Conservation (phyloP, 371 early-diverging fungal genomes). For the Rhizopus stolonifer region DNA sequence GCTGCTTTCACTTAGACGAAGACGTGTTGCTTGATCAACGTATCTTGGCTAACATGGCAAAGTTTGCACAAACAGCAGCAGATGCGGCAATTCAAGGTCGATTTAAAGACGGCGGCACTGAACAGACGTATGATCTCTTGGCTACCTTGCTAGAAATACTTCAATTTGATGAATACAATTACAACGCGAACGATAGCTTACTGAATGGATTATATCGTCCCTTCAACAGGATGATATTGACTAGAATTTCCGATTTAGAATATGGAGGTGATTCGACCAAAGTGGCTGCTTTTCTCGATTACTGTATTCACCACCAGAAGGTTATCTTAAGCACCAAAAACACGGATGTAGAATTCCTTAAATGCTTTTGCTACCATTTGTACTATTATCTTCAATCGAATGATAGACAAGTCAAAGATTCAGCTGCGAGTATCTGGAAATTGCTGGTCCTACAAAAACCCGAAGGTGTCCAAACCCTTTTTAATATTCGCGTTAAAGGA, state of each 20-base stretch:
- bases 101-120: conserved; percentile 42
- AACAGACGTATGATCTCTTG: conserved; percentile 60
- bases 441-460: conserved; percentile 61
- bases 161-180: conserved; percentile 33
- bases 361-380: conserved; percentile 64
- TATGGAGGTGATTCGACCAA: conserved; percentile 32
- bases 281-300: conserved; percentile 54
- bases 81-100: conserved; percentile 68
- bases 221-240: conserved; percentile 63
- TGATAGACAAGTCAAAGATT: conserved; percentile 45
- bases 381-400: conserved; percentile 52
- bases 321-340: conserved; percentile 59
- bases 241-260: conserved; percentile 51
- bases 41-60: conserved; percentile 51
- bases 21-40: conserved; percentile 44
- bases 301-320: conserved; percentile 70
- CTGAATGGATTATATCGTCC: conserved; percentile 40
- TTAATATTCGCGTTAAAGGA: conserved; percentile 48
- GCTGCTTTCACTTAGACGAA: conserved; percentile 43
- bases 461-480: conserved; percentile 36
- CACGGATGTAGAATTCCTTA: conserved; percentile 65
- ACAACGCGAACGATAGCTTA: conserved; percentile 19
- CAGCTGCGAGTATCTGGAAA: conserved; percentile 62
- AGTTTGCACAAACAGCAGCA: conserved; percentile 63
- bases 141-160: conserved; percentile 56